Percentiles rank a stretch among this genome's conserved stretches.
These are phyloP conservation scores for Thuidium tamariscinum DNA, from an alignment of 225 moss, liverwort and hornwort genomes.

Conservation along the genomic window DNA sequence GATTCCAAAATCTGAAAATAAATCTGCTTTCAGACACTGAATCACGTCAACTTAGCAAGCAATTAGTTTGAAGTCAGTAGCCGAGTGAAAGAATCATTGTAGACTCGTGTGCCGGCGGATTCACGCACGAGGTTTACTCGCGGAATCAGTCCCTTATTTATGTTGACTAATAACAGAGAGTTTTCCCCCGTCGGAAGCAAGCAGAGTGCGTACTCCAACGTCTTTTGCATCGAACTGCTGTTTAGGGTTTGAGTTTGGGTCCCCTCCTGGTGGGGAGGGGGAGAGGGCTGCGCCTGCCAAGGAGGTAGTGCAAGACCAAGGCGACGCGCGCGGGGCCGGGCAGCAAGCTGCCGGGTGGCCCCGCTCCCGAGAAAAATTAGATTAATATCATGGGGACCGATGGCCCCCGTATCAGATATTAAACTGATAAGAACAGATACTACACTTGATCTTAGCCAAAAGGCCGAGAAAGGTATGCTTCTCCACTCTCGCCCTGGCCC, in stretches of 20 bases:
- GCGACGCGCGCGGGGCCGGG: conserved; percentile 8
- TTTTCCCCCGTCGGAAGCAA: too few species aligned
- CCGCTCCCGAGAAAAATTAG: conserved; percentile 47
- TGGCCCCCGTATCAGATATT: conserved; percentile 79
- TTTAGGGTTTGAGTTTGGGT: background rate
- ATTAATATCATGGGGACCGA: conserved; percentile 75
- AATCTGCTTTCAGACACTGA: too few species aligned
- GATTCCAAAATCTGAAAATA: too few species aligned
- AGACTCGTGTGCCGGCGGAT: too few species aligned
- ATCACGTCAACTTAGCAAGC: too few species aligned
- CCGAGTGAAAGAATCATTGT: too few species aligned
- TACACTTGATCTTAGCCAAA: conserved; percentile 88
- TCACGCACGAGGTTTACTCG: too few species aligned
- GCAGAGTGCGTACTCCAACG: too few species aligned
- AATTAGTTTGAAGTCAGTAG: too few species aligned
- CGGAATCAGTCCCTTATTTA: too few species aligned
- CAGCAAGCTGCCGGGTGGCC: conserved; percentile 18
- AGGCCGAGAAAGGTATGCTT: conserved; percentile 58
- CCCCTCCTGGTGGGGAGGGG: background rate
- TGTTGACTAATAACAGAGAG: too few species aligned
- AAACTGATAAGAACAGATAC: conserved; percentile 92
- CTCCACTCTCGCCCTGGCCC: rapidly evolving
- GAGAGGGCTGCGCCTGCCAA: conserved; percentile 1
- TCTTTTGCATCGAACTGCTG: background rate
- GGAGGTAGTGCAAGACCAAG: conserved; percentile 20